Percentiles rank a stretch among this genome's conserved stretches.
phyloP scores from a whole-genome alignment of 345 rosid genomes.

The Rhodamnia argentea region DNA sequence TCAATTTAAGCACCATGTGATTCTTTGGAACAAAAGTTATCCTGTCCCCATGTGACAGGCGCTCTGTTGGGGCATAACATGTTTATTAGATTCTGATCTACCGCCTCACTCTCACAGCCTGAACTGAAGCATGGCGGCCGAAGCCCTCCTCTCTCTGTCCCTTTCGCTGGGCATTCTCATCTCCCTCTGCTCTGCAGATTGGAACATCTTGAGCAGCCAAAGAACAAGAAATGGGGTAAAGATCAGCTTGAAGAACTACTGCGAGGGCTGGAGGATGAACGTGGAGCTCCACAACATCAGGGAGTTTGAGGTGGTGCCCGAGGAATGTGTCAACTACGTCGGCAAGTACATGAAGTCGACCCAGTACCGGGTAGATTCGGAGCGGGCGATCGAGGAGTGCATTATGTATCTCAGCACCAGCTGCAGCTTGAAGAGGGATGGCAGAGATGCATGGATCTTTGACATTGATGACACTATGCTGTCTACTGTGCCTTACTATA shows the following conservation, averaged over 20 bases:
- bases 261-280: constrained; percentile 13
- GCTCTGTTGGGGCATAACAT: background rate
- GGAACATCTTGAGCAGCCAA: constrained; percentile 7
- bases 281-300: constrained; percentile 12
- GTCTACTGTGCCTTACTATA: constrained; percentile 7
- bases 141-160: background rate
- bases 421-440: constrained; percentile 6
- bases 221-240: background rate
- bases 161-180: background rate
- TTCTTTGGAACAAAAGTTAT: background rate
- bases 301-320: constrained; percentile 6
- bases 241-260: constrained; percentile 12
- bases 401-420: constrained; percentile 6
- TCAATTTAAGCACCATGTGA: background rate
- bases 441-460: constrained; percentile 13
- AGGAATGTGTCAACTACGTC: constrained; percentile 1
- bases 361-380: constrained; percentile 2
- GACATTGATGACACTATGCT: constrained; percentile 9
- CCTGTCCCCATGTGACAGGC: background rate
- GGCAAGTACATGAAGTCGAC: constrained; percentile 5
- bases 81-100: background rate
- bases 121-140: background rate
- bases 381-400: constrained; percentile 10
- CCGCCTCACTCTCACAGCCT: background rate
- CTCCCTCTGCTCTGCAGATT: background rate